Conservation (phyloP, 176 grass and related monocot genomes). For the Bothriochloa decipiens region DNA sequence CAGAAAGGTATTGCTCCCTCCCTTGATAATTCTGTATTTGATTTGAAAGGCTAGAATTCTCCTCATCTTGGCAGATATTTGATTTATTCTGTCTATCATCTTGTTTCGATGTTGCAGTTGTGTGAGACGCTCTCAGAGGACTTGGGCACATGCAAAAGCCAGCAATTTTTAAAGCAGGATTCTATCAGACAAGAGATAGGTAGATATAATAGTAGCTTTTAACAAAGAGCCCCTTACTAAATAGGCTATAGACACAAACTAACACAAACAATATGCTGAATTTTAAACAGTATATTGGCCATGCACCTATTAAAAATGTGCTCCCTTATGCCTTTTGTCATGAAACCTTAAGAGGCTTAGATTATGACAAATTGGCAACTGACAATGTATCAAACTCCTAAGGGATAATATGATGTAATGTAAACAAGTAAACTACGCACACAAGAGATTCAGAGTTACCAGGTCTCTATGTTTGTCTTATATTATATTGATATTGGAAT, state of each 20-base stretch:
- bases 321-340: conserved; percentile 22
- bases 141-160: conserved; percentile 58
- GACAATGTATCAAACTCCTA: not conserved
- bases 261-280: conserved; percentile 8
- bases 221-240: conserved; percentile 25
- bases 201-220: conserved; percentile 56
- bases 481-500: conserved; percentile 23
- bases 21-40: conserved; percentile 15
- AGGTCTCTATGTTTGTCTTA: conserved; percentile 8
- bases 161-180: conserved; percentile 50
- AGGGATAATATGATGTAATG: conserved; percentile 31
- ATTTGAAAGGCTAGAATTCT: conserved; percentile 16
- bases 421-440: conserved; percentile 43
- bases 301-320: conserved; percentile 3
- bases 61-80: not conserved
- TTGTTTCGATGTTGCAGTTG: conserved; percentile 58
- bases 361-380: conserved; percentile 10
- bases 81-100: conserved; percentile 6
- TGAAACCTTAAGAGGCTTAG: conserved; percentile 28
- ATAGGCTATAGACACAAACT: conserved; percentile 40
- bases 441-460: conserved; percentile 41
- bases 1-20: conserved; percentile 56
- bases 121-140: conserved; percentile 71
- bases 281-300: conserved; percentile 34
- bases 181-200: conserved; percentile 46